Base-by-base conservation (phyloP, 2,329 filamentous ascomycete genomes). In the Pseudogymnoascus sp. region DNA sequence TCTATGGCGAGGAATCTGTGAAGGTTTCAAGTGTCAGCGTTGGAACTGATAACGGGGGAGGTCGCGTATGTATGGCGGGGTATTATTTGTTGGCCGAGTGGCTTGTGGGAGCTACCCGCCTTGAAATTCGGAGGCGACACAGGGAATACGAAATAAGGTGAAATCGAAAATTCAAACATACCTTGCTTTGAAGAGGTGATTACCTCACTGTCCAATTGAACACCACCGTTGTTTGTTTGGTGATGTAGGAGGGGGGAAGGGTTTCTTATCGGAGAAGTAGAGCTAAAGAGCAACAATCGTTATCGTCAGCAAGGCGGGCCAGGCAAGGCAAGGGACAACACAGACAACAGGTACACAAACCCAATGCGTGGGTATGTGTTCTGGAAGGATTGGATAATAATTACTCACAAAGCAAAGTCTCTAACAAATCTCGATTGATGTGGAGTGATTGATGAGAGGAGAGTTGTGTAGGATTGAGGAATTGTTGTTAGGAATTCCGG, bases 1-100 rank as follows among this genome's bases (percentile, higher is more conserved):
- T 40, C 28, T 60, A 38, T 60, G 19, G 31, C 31, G 57, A 60
- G 57, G 44, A 53, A 53, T 53, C 44, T 53, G 64, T 53, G 64
- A 33, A 17, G 69, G 66, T 62, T 71, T 66, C 36, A 66, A 21
- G 60, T 68, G 69, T 57, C 62, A 36, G 53, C 17, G 35, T 67
- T 11, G 44, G 44, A n/a, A 53, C 23, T 53, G 23, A 53, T 53
- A 53, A 53, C 4, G 44, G 1, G 13, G 44, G 23, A 10, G 21
- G 44, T 53, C 15, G 23, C 21, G 23, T 53, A 31, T 53, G 23
- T 53, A 31, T 53, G 44, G 44, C 15, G 44, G 44, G 44, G 44
- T 53, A 53, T 17, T 31, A 28, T 53, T 28, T 53, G 44, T 53
- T 31, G 15, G 8, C 15, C 15, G 13, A 8, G 44, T 53, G 44